Evolutionary conservation across 2,329 filamentous ascomycete species (phyloP), one percentile per base, ranked within the genome.

Genomic region (Colletotrichum coccodes): DNA sequence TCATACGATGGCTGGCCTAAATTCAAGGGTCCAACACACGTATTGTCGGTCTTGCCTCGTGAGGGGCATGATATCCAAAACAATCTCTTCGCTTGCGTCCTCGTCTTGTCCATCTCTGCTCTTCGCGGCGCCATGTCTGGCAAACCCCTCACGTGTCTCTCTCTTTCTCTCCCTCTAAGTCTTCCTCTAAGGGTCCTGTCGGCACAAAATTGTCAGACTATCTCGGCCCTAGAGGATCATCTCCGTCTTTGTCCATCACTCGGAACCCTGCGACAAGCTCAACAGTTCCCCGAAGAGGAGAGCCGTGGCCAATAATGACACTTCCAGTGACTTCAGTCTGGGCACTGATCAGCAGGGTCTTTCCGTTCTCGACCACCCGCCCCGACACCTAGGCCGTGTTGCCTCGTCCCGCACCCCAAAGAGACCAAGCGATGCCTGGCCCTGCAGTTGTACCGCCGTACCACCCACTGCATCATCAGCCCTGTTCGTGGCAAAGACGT

Each of bases 311-410:
- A 63, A 32, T 68, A 42, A 68, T 68, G 67, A 68, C 67, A 70
- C 53, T 36, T 6, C 47, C 42, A 46, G 64, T 70, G 63, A 70
- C 64, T 70, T 68, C 62, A 62, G 57, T 54, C 57, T 59, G 62
- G 62, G 60, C 56, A 65, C 50, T 16, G 70, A 72, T 72, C 68
- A 57, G 58, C 70, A 72, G 70, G 70, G 70, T 72, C 70, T 70
- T 71, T 59, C 68, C 68, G 52, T 71, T 71, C 60, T 59, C 36
- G 60, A 42, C 28, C 28, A n/a, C 14, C 42, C 47, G 54, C 53
- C 54, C 60, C 36, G 40, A 62, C 16, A n/a, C n/a, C n/a, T n/a
- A n/a, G n/a, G n/a, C n/a, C n/a, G n/a, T 46, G 49, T 49, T 18
- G 38, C 47, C 38, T 57, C 28, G 32, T 60, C 40, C 47, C 61